Percentiles rank a stretch among this genome's conserved stretches.
These are phyloP conservation scores for Aureobasidium pullulans DNA, from an alignment of 2,329 filamentous ascomycete genomes.

Conservation along the genomic window DNA sequence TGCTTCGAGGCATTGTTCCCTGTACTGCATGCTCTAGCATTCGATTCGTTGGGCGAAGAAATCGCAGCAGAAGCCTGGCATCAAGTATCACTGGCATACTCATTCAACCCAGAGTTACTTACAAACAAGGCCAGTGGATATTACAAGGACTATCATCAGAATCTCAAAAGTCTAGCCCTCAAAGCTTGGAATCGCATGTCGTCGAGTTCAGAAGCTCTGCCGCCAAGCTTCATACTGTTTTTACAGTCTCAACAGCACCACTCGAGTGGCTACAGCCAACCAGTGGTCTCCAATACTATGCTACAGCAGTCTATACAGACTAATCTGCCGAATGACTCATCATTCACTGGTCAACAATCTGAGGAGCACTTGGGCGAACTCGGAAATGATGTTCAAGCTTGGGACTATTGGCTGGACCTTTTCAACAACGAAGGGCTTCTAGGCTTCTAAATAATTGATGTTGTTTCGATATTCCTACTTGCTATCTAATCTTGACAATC, in stretches of 20 bases:
- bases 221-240: no score
- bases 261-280: no score
- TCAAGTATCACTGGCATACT: not conserved
- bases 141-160: not conserved
- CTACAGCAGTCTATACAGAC: not conserved
- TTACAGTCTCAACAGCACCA: no score
- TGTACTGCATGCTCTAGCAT: not conserved
- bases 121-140: not conserved
- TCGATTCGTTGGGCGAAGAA: not conserved
- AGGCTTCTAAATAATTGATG: not conserved
- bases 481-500: no score
- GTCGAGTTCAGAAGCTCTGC: not conserved
- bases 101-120: not conserved
- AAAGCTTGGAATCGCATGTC: not conserved
- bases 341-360: not conserved
- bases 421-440: not conserved
- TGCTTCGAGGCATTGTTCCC: not conserved
- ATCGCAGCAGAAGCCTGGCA: not conserved
- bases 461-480: no score
- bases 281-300: not conserved
- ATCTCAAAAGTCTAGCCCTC: not conserved
- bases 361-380: no score
- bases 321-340: not conserved
- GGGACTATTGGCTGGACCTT: not conserved
- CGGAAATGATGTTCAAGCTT: not conserved